Evolutionary conservation across 305 asterid genomes (phyloP), one percentile per base, ranked within the genome.

Genomic region (Fraxinus latifolia): DNA sequence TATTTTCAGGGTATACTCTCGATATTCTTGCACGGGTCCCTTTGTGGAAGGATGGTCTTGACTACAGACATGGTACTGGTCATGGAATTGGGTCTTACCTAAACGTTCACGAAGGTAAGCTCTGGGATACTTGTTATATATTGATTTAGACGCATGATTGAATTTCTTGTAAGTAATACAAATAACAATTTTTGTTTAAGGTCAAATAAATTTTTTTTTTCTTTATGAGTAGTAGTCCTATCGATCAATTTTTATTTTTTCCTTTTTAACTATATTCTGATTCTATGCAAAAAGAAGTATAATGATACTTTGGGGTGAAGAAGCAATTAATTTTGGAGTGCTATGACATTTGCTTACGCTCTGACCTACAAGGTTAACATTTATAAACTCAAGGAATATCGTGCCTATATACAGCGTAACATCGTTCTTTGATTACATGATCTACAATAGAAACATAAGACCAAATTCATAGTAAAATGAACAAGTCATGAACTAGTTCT

Each of bases 11-110:
- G 82, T 88, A 93, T 83, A 70, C 89, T 79, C 94, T 96, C 80
- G 99, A 96, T 65, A 42, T 91, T 87, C 96, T 96, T 85, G 99
- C 99, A 78, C 92, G 98, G 75, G 25, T 90, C 81, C 96, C 96
- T 21, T 85, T 96, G 92, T 96, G 98, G 99, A 96, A 91, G 88
- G 74, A 90, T 85, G 98, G 99, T 77, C 99, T 96, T 84, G 99
- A 96, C 86, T 96, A 93, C 85, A 92, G 97, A 87, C 99, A 96
- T 83, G 99, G 99, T 67, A 93, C 99, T 79, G 99, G 99, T 82
- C 99, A 96, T 85, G 99, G 99, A 82, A 92, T 94, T 55, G 99
- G 98, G 42, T 92, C 96, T 80, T 94, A 86, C 91, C 92, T 96
- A 79, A 92, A 92, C 88, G 98, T 96, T 87, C 99, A 95, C 85